phyloP scores from a whole-genome alignment of 2,329 filamentous ascomycete species.

The Diplodia scrobiculata region DNA sequence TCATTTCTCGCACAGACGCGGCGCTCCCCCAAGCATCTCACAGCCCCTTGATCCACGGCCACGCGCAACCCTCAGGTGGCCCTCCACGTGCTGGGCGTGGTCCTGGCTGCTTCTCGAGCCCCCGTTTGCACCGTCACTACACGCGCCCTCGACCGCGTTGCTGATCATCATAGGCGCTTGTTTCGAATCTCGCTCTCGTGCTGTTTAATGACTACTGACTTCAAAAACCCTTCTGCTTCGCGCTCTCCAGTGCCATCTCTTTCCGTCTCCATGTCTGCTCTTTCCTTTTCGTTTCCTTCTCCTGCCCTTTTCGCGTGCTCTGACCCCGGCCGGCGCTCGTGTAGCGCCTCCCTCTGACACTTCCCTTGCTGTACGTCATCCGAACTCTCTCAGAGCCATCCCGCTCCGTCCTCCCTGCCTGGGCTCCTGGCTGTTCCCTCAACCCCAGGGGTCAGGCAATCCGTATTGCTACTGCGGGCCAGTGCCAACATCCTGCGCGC shows the following conservation, averaged over 20 bases:
- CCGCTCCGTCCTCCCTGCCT: neutral
- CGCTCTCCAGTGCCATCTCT: neutral
- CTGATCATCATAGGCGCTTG: constrained; percentile 23
- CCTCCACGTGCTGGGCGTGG: constrained; percentile 13
- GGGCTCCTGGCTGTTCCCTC: neutral
- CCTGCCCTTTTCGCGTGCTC: neutral
- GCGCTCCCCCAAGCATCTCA: neutral
- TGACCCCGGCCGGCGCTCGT: neutral
- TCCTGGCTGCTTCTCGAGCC: constrained; percentile 7
- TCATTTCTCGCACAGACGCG: constrained; percentile 21
- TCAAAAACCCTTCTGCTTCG: constrained; percentile 3
- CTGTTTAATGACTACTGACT: constrained; percentile 10
- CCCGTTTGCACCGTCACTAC: constrained; percentile 6
- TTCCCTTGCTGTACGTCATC: neutral
- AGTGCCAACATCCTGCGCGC: neutral
- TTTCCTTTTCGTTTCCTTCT: neutral
- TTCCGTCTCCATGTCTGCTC: neutral
- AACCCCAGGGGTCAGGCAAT: too few relatives aligned
- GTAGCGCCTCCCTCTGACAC: neutral
- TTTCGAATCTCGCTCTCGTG: constrained; percentile 26
- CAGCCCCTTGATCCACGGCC: constrained; percentile 1
- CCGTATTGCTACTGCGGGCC: neutral
- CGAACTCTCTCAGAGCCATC: too few relatives aligned
- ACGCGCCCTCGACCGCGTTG: constrained; percentile 5
- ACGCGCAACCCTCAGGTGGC: constrained; percentile 10